Evolutionary conservation across 2,329 filamentous ascomycete genomes (phyloP), one percentile per base, ranked within the genome.

Genomic region (Claviceps maximensis): DNA sequence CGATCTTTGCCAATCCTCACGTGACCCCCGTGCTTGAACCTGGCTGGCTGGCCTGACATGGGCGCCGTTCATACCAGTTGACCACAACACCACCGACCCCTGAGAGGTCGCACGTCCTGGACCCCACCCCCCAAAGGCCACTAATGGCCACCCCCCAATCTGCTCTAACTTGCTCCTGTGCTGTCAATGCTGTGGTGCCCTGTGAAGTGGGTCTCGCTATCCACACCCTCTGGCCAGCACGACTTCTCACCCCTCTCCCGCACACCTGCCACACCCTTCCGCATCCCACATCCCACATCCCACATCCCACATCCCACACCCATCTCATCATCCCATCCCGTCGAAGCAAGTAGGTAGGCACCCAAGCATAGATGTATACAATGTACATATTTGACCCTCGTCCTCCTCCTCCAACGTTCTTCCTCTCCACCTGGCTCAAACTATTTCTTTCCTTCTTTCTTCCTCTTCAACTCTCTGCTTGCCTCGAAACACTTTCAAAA

Each of bases 381-480:
- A 53, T 44, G 51, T 60, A 61, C 58, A 59, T 60, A 44, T 49
- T 53, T 50, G 56, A 56, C 59, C 59, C 58, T 59, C 58, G 49
- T 58, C 54, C 49, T 51, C 54, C 49, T 51, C 47, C 44, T 50
- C 33, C 45, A 51, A 47, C 45, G 27, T 23, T 40, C 49, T 49
- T 48, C 29, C 52, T 47, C 45, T 25, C 31, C 53, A 31, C 23
- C 38, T 52, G 31, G 40, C 54, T 44, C 49, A 31, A 21, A 47
- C 49, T 13, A 33, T 46, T 49, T 51, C 54, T 55, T 53, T 51
- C 50, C 45, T 52, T 47, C 25, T 42, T 47, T 50, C 17, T 36
- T 46, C 23, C 47, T 49, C 44, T 23, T 19, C 17, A 17, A 15
- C 47, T 21, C 50, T 45, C 29, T 42, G 15, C 33, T 31, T 45